Evolutionary conservation across 371 early-diverging fungal genomes (phyloP).

Genomic region (Mortierella sp.): DNA sequence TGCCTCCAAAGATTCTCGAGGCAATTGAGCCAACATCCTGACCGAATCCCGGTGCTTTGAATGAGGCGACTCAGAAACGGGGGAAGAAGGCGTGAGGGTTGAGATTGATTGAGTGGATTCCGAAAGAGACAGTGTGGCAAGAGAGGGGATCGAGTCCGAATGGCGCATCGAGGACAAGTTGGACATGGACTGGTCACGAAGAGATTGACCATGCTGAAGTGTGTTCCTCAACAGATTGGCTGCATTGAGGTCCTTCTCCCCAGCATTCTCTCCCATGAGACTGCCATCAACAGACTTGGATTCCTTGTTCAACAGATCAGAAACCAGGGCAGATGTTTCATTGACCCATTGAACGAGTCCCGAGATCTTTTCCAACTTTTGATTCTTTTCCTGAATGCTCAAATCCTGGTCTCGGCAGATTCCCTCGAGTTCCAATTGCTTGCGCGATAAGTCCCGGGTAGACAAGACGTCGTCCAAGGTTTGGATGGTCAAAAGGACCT

Average conservation of each 20-base stretch:
- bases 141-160: conserved; percentile 8
- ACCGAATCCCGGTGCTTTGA: conserved; percentile 6
- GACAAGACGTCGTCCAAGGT: conserved; percentile 12
- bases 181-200: no score
- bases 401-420: conserved; percentile 13
- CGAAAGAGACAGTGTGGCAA: conserved; percentile 9
- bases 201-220: no score
- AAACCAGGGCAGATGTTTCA: conserved; percentile 16
- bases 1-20: conserved; percentile 15
- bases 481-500: conserved; percentile 14
- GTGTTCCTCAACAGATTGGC: no score
- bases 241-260: no score
- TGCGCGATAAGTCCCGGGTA: conserved; percentile 18
- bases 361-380: conserved; percentile 18
- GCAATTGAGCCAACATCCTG: conserved; percentile 8
- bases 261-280: no score
- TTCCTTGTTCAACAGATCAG: conserved; percentile 1
- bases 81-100: conserved; percentile 11
- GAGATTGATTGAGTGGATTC: conserved; percentile 10
- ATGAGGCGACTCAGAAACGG: not conserved
- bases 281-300: no score
- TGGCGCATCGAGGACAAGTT: no score
- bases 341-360: conserved; percentile 29
- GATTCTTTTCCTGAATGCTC: conserved; percentile 21
- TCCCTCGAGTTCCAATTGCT: conserved; percentile 22